phyloP scores from a whole-genome alignment of 345 rosid genomes.

The Moricandia arvensis region DNA sequence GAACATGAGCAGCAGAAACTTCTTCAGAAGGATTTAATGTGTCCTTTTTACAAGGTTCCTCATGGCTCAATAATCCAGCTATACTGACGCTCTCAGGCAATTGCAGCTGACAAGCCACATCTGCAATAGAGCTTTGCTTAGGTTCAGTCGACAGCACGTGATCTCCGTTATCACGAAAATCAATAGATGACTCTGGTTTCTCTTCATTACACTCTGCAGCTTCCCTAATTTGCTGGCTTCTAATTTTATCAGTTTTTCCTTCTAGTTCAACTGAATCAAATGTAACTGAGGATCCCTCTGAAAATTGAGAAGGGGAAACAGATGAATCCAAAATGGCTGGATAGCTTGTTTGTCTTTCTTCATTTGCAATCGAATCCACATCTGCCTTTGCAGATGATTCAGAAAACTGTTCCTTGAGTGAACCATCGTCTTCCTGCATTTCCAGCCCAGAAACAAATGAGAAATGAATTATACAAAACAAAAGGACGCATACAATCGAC shows the following conservation, averaged over 20 bases:
- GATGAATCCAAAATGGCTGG: slow-evolving; percentile 34
- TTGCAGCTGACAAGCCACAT: slow-evolving; percentile 37
- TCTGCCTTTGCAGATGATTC: slow-evolving; percentile 33
- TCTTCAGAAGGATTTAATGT: slow-evolving; percentile 28
- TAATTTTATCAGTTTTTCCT: slow-evolving; percentile 25
- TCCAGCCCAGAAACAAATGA: slow-evolving; percentile 91
- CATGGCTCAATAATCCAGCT: slow-evolving; percentile 38
- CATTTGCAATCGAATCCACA: slow-evolving; percentile 31
- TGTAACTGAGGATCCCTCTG: slow-evolving; percentile 40
- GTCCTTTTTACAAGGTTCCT: slow-evolving; percentile 38
- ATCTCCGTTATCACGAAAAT: slow-evolving; percentile 13
- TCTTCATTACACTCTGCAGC: slow-evolving; percentile 29
- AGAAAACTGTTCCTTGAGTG: slow-evolving; percentile 42
- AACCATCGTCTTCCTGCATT: slow-evolving; percentile 82
- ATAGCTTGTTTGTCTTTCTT: slow-evolving; percentile 34
- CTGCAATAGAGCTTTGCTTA: slow-evolving; percentile 31
- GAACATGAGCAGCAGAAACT: slow-evolving; percentile 26
- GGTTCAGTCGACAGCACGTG: slow-evolving; percentile 29
- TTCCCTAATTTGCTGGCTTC: slow-evolving; percentile 15
- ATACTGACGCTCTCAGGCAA: slow-evolving; percentile 40
- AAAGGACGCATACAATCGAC: slow-evolving; percentile 25
- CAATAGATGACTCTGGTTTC: slow-evolving; percentile 30
- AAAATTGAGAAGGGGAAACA: slow-evolving; percentile 16
- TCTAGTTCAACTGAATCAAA: slow-evolving; percentile 33
- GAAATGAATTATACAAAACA: slow-evolving; percentile 55